phyloP scores from a whole-genome alignment of 1,284 basidiomycete genomes.

The Trametes hirsuta region DNA sequence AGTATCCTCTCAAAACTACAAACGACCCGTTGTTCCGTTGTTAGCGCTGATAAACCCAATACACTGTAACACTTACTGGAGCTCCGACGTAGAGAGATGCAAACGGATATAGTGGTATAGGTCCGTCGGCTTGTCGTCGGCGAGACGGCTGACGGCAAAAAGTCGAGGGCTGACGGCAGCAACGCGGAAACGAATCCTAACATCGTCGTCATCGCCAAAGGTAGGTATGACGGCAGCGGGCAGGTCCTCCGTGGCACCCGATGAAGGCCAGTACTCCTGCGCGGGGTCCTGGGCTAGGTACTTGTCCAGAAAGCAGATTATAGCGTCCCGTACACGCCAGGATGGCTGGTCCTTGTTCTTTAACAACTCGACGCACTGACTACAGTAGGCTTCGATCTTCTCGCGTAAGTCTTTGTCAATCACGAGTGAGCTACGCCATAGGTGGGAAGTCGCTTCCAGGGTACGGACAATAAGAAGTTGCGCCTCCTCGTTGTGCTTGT shows the following conservation, averaged over 20 bases:
- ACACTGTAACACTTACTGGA: conserved; percentile 45
- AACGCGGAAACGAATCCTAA: conserved; percentile 84
- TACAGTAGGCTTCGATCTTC: conserved; percentile 50
- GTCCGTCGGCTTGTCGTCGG: conserved; percentile 34
- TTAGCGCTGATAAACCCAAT: background rate
- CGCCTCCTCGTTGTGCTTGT: conserved; percentile 56
- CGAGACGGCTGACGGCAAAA: conserved; percentile 47
- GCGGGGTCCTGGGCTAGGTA: conserved; percentile 67
- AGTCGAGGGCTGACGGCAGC: conserved; percentile 66
- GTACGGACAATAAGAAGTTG: conserved; percentile 63
- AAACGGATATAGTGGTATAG: conserved; percentile 52
- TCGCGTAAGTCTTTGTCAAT: conserved; percentile 44
- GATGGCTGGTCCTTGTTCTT: conserved; percentile 49
- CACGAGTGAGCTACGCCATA: conserved; percentile 60
- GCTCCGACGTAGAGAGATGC: conserved; percentile 45
- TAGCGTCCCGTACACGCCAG: conserved; percentile 72
- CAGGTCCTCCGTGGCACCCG: conserved; percentile 26
- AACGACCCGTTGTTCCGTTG: background rate
- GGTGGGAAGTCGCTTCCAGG: conserved; percentile 62
- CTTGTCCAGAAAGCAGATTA: conserved; percentile 67
- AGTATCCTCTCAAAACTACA: conserved; percentile 76
- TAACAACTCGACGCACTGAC: conserved; percentile 54
- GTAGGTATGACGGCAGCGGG: conserved; percentile 55
- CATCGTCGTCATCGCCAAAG: conserved; percentile 72
- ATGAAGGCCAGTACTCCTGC: conserved; percentile 51